phyloP scores from a whole-genome alignment of 2,329 filamentous ascomycete genomes.

The Aspergillus sojae region DNA sequence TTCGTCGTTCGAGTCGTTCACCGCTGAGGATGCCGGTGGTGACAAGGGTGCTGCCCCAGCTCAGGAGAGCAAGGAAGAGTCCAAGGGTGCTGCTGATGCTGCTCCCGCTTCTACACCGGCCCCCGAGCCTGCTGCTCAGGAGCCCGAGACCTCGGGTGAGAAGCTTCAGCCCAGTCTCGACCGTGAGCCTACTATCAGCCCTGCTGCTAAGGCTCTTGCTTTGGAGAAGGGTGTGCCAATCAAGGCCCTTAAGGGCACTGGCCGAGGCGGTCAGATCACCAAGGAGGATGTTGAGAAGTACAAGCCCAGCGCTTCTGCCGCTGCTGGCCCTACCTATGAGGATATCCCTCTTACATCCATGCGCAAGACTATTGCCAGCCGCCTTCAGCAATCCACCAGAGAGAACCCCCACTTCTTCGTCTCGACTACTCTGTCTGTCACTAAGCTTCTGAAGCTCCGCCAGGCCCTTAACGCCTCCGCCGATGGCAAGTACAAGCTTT shows the following conservation, averaged over 20 bases:
- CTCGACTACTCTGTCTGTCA: constrained; percentile 84
- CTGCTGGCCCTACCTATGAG: constrained; percentile 71
- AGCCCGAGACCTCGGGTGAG: constrained; percentile 73
- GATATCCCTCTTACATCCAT: constrained; percentile 86
- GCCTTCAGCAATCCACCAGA: constrained; percentile 84
- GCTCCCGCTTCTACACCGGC: constrained; percentile 65
- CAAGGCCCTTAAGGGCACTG: constrained; percentile 80
- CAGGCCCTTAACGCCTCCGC: constrained; percentile 85
- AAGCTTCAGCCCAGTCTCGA: constrained; percentile 82
- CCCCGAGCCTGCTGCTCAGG: constrained; percentile 52
- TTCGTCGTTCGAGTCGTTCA: constrained; percentile 85
- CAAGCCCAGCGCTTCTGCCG: constrained; percentile 56
- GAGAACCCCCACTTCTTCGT: constrained; percentile 99
- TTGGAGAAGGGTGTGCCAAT: constrained; percentile 81
- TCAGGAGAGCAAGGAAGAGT: constrained; percentile 64
- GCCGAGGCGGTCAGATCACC: constrained; percentile 82
- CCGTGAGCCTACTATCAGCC: constrained; percentile 72
- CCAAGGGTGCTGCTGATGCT: constrained; percentile 44
- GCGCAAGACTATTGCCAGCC: constrained; percentile 96
- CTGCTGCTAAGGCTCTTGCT: constrained; percentile 78
- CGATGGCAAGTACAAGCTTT: constrained; percentile 96
- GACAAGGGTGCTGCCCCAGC: constrained; percentile 66
- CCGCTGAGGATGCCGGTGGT: constrained; percentile 85
- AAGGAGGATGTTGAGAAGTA: constrained; percentile 92
- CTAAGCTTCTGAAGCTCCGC: constrained; percentile 94